Conservation (phyloP, 2,329 filamentous ascomycete genomes). For the Westerdykella aurantiaca region DNA sequence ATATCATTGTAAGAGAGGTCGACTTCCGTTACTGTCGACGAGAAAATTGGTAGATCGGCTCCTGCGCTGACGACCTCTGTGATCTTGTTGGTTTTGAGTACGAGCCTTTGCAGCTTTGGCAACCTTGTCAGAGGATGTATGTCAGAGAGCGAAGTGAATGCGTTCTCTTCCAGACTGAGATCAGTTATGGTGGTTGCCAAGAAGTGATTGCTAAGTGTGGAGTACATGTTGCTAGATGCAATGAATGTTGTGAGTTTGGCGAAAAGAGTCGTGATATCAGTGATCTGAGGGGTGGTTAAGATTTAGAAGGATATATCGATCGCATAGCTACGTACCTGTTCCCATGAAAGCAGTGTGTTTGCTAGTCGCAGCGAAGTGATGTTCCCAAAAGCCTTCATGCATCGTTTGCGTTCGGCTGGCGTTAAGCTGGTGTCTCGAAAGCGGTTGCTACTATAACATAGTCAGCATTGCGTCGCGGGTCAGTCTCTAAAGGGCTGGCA, state of each 20-base stretch:
- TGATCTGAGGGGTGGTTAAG: constrained; percentile 21
- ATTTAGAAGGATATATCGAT: not conserved
- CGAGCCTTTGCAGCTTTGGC: constrained; percentile 44
- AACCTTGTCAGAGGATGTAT: constrained; percentile 57
- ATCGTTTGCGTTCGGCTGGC: constrained; percentile 17
- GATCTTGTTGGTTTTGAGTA: constrained; percentile 73
- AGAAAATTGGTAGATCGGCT: constrained; percentile 19
- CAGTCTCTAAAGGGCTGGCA: constrained; percentile 22
- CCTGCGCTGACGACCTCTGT: constrained; percentile 30
- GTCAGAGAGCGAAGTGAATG: constrained; percentile 56
- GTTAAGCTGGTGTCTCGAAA: constrained; percentile 42
- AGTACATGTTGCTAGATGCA: constrained; percentile 35
- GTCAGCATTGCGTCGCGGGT: constrained; percentile 9
- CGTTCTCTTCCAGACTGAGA: constrained; percentile 67
- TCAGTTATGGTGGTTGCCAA: constrained; percentile 53
- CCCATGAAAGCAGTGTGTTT: constrained; percentile 41
- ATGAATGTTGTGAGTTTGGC: constrained; percentile 50
- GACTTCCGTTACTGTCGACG: constrained; percentile 33
- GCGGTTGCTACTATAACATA: constrained; percentile 62
- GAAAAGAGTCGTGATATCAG: constrained; percentile 47
- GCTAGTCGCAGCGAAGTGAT: constrained; percentile 47
- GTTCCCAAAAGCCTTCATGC: constrained; percentile 24
- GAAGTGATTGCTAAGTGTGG: constrained; percentile 23
- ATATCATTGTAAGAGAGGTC: constrained; percentile 46
- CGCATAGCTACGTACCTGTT: constrained; percentile 17